A percentile compares a stretch with the other conserved stretches of the same genome.
Conservation (phyloP, 2,329 filamentous ascomycete species). For the Calonectria naviculata region DNA sequence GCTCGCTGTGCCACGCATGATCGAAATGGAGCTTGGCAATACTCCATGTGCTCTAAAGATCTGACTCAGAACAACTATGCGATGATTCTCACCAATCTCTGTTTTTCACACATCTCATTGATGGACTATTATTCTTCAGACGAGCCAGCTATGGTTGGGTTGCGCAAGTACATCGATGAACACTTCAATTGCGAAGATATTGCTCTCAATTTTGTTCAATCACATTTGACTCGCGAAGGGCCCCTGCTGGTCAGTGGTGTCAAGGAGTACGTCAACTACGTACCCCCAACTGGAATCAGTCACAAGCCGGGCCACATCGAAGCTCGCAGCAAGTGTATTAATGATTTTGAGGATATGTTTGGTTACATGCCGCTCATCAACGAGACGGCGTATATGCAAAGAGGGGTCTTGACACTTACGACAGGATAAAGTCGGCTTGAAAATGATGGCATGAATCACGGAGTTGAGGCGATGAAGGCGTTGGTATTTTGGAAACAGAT, state of each 20-base stretch:
- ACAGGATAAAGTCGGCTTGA: background rate
- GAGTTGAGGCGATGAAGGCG: background rate
- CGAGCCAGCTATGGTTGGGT: slow-evolving; percentile 41
- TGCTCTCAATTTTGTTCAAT: slow-evolving; percentile 52
- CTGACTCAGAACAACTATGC: slow-evolving; percentile 44
- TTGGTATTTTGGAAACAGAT: background rate
- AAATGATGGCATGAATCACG: background rate
- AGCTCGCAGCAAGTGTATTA: slow-evolving; percentile 47
- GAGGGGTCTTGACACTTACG: slow-evolving; percentile 35
- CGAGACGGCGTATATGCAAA: slow-evolving; percentile 45
- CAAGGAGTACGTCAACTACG: slow-evolving; percentile 44
- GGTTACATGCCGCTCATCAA: slow-evolving; percentile 49
- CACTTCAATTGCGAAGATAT: slow-evolving; percentile 55
- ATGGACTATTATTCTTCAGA: slow-evolving; percentile 52
- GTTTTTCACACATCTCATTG: slow-evolving; percentile 51
- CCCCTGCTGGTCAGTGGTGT: slow-evolving; percentile 49
- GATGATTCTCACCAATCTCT: slow-evolving; percentile 51
- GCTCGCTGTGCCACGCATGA: slow-evolving; percentile 46
- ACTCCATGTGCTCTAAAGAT: slow-evolving; percentile 45
- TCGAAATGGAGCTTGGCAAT: slow-evolving; percentile 41
- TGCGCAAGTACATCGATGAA: slow-evolving; percentile 51
- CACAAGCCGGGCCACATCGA: slow-evolving; percentile 46
- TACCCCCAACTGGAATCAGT: slow-evolving; percentile 46
- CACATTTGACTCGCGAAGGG: slow-evolving; percentile 46
- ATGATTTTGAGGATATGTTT: slow-evolving; percentile 47